Conservation (phyloP, 495 filamentous ascomycete species). For the Amorphotheca resinae region DNA sequence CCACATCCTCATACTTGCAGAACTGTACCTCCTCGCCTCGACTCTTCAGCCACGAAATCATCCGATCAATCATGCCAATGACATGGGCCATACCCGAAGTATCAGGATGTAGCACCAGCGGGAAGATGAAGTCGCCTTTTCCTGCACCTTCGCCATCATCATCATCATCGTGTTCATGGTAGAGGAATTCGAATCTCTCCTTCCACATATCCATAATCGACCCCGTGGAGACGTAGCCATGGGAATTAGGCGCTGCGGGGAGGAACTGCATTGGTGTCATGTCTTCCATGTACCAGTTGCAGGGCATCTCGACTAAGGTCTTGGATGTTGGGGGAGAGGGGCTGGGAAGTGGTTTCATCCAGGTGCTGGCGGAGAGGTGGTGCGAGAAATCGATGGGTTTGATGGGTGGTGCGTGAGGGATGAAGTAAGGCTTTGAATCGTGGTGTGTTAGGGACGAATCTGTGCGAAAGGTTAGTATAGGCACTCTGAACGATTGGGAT, state of each 20-base stretch:
- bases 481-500: too few relatives aligned
- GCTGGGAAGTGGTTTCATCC: conserved; percentile 43
- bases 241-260: conserved; percentile 36
- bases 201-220: conserved; percentile 46
- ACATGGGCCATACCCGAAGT: conserved; percentile 46
- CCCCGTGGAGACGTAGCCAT: conserved; percentile 45
- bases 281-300: conserved; percentile 45
- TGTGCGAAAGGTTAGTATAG: conserved; percentile 13
- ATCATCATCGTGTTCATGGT: conserved; percentile 39
- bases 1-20: conserved; percentile 27
- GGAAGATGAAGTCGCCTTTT: conserved; percentile 40
- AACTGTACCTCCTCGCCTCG: conserved; percentile 39
- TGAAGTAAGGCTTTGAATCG: conserved; percentile 45
- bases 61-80: conserved; percentile 41
- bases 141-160: not conserved
- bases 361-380: conserved; percentile 30
- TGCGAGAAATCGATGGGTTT: conserved; percentile 33
- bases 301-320: conserved; percentile 41
- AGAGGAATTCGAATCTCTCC: conserved; percentile 47
- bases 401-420: conserved; percentile 27
- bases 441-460: conserved; percentile 34
- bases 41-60: conserved; percentile 40
- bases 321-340: conserved; percentile 10
- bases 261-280: conserved; percentile 47
- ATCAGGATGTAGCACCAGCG: conserved; percentile 49